A percentile compares a stretch with the other conserved stretches of the same genome.
Conservation (phyloP, 257 asterid species). For the Solanum clarkiae region DNA sequence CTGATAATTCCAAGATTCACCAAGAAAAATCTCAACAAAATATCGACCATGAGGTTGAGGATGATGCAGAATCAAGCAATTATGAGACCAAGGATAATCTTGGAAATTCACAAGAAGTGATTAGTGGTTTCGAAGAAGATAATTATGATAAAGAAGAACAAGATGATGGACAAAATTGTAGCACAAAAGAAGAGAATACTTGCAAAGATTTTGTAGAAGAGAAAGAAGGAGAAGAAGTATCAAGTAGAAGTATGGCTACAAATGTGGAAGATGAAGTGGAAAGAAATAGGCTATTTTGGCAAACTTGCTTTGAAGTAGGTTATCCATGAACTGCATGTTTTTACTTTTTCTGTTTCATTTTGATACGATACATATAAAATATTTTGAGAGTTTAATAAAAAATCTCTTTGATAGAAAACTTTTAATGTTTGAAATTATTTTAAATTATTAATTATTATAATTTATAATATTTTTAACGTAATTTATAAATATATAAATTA, state of each 20-base stretch:
- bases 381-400: too few relatives aligned
- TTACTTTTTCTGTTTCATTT: too few relatives aligned
- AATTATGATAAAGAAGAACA: not conserved
- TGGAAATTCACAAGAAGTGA: not conserved
- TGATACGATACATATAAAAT: too few relatives aligned
- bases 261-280: not conserved
- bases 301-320: constrained; percentile 15
- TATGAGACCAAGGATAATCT: not conserved
- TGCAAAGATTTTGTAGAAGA: not conserved
- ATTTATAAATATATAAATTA: too few relatives aligned
- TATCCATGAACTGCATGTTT: not conserved
- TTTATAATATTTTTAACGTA: too few relatives aligned
- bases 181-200: not conserved
- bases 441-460: too few relatives aligned
- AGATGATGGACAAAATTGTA: not conserved
- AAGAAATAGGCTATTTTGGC: constrained; percentile 14
- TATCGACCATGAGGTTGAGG: not conserved
- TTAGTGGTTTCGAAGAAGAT: not conserved
- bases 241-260: not conserved
- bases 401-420: too few relatives aligned
- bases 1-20: not conserved
- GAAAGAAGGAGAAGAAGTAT: not conserved
- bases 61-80: constrained; percentile 16
- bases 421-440: too few relatives aligned
- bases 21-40: not conserved